Evolutionary conservation across 805 yeast species (phyloP), one percentile per base, ranked within the genome.

Genomic region (Nakazawaea wickerhamii): DNA sequence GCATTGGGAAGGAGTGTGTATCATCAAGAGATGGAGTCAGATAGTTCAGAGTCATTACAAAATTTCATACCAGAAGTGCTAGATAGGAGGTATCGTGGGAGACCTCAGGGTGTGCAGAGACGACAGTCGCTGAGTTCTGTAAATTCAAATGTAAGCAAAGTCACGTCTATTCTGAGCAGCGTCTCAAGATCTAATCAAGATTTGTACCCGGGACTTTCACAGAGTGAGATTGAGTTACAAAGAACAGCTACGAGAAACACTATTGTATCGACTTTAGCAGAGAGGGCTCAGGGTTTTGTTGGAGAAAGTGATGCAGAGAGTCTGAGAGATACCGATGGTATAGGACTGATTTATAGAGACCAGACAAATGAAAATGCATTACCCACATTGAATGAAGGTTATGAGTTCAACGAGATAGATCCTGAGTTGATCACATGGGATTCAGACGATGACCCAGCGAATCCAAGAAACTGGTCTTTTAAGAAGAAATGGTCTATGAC

Each of bases 351-450:
- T 3, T 42, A 42, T 18, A 19, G 28, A 14, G 30, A 31, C 4
- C 31, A 36, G 22, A 37, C 45, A 6, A 21, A 31, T 15, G 45
- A 42, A 19, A 37, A 36, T 23, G 58, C 51, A 4, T 45, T 61
- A 6, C 65, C 64, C 8, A 59, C 64, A 1, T 40, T 31, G 38
- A 51, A 64, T 39, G 73, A 67, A 43, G 85, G 85, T 21, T 64
- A 63, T 7, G 84, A 79, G 51, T 79, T 73, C 54, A 61, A 63
- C 25, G 55, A 58, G 4, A 59, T 77, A 8, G 86, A 81, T 51
- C 86, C 85, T 0, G 85, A 81, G 51, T 61, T 81, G 37, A 79
- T 81, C 9, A 72, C 84, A 1, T 81, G 86, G 86, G 77, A 78
- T 25, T 79, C 80, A 3, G 70, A 67, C 14, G 70, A 74, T 40